Evolutionary conservation across 257 asterid species (phyloP).

Genomic region (Cynanchum wilfordii): DNA sequence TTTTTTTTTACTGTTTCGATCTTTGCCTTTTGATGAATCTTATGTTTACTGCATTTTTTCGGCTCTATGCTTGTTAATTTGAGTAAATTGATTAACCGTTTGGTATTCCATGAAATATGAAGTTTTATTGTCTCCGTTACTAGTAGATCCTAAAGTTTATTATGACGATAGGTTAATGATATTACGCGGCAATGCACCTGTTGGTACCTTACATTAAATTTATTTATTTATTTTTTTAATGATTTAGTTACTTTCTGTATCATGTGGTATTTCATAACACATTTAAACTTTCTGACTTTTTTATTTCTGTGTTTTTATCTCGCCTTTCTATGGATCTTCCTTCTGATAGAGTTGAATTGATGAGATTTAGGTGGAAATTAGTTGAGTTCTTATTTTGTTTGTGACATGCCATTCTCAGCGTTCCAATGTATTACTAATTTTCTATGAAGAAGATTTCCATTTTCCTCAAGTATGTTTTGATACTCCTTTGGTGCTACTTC

Average conservation of each 20-base stretch:
- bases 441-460: too few species aligned
- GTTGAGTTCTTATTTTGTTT: too few species aligned
- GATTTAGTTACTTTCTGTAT: neutral
- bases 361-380: too few species aligned
- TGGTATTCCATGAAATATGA: neutral
- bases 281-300: neutral
- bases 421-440: too few species aligned
- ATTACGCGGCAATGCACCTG: neutral
- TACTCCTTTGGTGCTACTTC: too few species aligned
- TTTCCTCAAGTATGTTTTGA: too few species aligned
- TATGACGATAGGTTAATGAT: too few species aligned
- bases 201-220: neutral
- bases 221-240: neutral
- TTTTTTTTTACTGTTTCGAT: neutral
- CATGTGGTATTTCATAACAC: neutral
- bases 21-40: neutral
- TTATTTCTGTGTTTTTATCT: neutral
- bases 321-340: neutral
- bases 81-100: neutral
- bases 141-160: slow-evolving; percentile 2
- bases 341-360: neutral
- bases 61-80: neutral
- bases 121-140: neutral
- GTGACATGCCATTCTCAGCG: too few species aligned
- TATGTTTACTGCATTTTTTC: neutral